Percentiles rank a stretch among this genome's conserved stretches.
Conservation (phyloP, 495 filamentous ascomycete species). For the Echria macrotheca region DNA sequence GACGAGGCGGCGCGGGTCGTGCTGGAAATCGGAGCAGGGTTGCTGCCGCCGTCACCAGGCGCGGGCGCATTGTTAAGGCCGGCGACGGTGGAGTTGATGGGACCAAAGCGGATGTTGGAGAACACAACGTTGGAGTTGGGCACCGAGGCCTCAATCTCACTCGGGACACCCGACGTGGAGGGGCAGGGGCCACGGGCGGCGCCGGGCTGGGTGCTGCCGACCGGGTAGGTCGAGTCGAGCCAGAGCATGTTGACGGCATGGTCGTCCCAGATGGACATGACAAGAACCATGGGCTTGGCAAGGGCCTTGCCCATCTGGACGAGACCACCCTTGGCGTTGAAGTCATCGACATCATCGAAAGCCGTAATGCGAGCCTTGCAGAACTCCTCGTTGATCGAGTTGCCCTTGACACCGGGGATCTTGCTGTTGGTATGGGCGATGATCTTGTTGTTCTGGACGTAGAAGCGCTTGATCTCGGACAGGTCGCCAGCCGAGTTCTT, state of each 20-base stretch:
- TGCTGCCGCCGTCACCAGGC: not conserved
- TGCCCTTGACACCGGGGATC: slow-evolving; percentile 44
- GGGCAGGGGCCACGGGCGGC: slow-evolving; percentile 65
- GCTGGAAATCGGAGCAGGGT: slow-evolving; percentile 15
- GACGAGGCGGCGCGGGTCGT: slow-evolving; percentile 8
- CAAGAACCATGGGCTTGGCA: slow-evolving; percentile 61
- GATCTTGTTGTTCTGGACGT: slow-evolving; percentile 62
- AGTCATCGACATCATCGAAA: slow-evolving; percentile 58
- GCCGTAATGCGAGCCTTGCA: slow-evolving; percentile 55
- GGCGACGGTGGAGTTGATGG: slow-evolving; percentile 58
- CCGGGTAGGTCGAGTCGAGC: slow-evolving; percentile 74
- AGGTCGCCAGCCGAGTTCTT: slow-evolving; percentile 44
- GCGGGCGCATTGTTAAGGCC: slow-evolving; percentile 19
- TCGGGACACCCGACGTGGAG: slow-evolving; percentile 54
- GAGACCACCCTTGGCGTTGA: slow-evolving; percentile 56
- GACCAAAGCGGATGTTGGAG: slow-evolving; percentile 68
- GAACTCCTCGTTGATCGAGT: slow-evolving; percentile 56
- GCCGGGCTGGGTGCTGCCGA: slow-evolving; percentile 47
- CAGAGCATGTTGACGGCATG: slow-evolving; percentile 75
- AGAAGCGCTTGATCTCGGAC: slow-evolving; percentile 63
- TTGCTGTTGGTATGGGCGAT: slow-evolving; percentile 54
- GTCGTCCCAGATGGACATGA: slow-evolving; percentile 76
- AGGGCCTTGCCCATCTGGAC: slow-evolving; percentile 52
- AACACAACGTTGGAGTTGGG: slow-evolving; percentile 49
- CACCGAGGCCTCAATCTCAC: slow-evolving; percentile 50